A percentile compares a stretch with the other conserved stretches of the same genome.
Evolutionary conservation across 2,329 filamentous ascomycete species (phyloP).

Genomic region (Cladophialophora chaetospira): DNA sequence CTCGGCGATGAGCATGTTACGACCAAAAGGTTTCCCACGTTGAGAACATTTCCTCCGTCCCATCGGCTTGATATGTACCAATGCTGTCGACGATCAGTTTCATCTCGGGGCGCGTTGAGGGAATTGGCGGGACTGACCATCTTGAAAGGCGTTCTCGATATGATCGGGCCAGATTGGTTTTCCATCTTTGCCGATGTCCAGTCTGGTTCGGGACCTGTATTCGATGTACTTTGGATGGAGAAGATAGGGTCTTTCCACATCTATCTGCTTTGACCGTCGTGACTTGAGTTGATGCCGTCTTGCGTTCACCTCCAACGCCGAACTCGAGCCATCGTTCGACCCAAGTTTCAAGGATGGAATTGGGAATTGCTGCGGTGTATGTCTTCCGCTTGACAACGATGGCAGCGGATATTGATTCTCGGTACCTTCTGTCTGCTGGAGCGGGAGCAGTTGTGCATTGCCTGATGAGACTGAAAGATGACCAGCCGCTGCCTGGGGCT

Average conservation of each 20-base stretch:
- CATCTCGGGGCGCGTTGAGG: slow-evolving; percentile 19
- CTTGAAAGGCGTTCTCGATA: slow-evolving; percentile 51
- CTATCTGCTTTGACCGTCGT: slow-evolving; percentile 4
- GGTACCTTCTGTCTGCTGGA: slow-evolving; percentile 34
- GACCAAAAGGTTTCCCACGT: slow-evolving; percentile 57
- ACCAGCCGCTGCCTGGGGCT: neutral
- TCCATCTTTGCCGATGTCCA: slow-evolving; percentile 47
- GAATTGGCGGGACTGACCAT: slow-evolving; percentile 38
- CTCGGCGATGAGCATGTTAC: slow-evolving; percentile 64
- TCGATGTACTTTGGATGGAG: slow-evolving; percentile 43
- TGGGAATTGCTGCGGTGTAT: slow-evolving; percentile 15
- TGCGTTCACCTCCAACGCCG: slow-evolving; percentile 10
- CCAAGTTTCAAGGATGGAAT: slow-evolving; percentile 27
- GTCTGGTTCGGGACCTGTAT: slow-evolving; percentile 46
- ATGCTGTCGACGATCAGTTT: slow-evolving; percentile 40
- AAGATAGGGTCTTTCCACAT: slow-evolving; percentile 27
- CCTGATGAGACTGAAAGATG: slow-evolving; percentile 45
- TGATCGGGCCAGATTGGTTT: slow-evolving; percentile 50
- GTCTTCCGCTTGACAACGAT: neutral
- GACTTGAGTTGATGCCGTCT: slow-evolving; percentile 6
- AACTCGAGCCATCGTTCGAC: slow-evolving; percentile 28
- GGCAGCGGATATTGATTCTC: slow-evolving; percentile 29
- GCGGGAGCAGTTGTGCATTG: slow-evolving; percentile 45
- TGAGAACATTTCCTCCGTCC: slow-evolving; percentile 57
- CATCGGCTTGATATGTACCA: slow-evolving; percentile 59